Base-by-base conservation (phyloP, 1,284 basidiomycete species). In the Vanrija pseudolonga region DNA sequence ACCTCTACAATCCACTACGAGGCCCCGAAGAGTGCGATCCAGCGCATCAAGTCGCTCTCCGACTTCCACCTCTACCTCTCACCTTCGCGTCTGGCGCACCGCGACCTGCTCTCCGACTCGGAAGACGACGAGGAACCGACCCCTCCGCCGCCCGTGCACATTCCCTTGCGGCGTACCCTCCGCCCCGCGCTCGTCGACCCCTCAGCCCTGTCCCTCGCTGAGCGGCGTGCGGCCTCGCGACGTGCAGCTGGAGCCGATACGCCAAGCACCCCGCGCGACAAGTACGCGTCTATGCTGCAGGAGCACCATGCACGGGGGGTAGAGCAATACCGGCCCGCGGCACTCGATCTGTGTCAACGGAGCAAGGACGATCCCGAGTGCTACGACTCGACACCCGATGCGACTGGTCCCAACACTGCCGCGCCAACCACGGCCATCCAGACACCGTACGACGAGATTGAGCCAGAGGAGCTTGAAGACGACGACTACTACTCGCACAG, bases 21-120 rank as follows among this genome's bases (percentile, higher is more conserved):
- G 36, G 40, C 48, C 15, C 44, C 48, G 7, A 32, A 43, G 22
- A 58, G 57, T 11, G 53, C 66, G 3, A 36, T 72, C 18, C 66
- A 68, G 41, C 59, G 69, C 20, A 72, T 73, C 38, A 71, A 70
- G 46, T 69, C 67, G 0, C 51, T 76, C 12, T 67, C 71, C 6
- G 65, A 76, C 52, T 77, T 77, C 56, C 70, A 72, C 40, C 69
- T 77, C 0, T 74, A 77, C 55, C 65, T 77, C 9, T 77, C 75
- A 0, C 74, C 75, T 0, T 75, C 73, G 1, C 60, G 74, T 19
- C 56, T 72, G 11, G 71, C 72, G 8, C 61, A 74, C 50, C 57
- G 73, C 28, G 68, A 72, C 50, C 55, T 73, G 3, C 54, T 73
- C 14, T 63, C 68, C 14, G 69, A 70, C 50, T 67, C 67, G n/a